A percentile compares a stretch with the other conserved stretches of the same genome.
These are phyloP conservation scores for Xylaria curta DNA, from an alignment of 495 filamentous ascomycete species.

Conservation along the genomic window DNA sequence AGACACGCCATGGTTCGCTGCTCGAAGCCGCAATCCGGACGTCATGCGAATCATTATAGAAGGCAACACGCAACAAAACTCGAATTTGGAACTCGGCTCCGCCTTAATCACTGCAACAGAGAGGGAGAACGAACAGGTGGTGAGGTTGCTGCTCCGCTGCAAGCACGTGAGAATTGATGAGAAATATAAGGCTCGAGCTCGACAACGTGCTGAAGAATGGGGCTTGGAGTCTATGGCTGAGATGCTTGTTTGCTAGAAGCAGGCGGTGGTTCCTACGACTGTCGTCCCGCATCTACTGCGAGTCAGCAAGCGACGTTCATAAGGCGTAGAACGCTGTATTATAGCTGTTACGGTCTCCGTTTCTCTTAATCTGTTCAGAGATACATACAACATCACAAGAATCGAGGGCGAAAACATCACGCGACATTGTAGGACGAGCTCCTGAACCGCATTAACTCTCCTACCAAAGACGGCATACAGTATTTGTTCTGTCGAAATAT, in stretches of 20 bases:
- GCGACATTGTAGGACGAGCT: too few relatives aligned
- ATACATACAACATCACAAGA: too few relatives aligned
- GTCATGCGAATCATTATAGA: constrained; percentile 7
- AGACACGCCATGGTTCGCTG: not conserved
- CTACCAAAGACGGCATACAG: too few relatives aligned
- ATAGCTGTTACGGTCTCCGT: too few relatives aligned
- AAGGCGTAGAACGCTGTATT: too few relatives aligned
- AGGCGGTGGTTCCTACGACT: not conserved
- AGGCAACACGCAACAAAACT: constrained; percentile 1
- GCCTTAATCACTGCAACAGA: constrained; percentile 6
- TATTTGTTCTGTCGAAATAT: too few relatives aligned
- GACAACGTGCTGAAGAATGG: not conserved
- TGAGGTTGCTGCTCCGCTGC: constrained; percentile 13
- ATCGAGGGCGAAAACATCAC: too few relatives aligned
- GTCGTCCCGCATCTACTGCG: not conserved
- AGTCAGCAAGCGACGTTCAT: not conserved
- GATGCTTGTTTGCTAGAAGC: constrained; percentile 6
- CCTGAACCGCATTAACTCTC: too few relatives aligned
- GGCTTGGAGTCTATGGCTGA: constrained; percentile 14
- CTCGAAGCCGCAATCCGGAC: constrained; percentile 12
- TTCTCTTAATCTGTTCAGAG: too few relatives aligned
- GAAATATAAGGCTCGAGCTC: constrained; percentile 15
- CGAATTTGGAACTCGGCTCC: not conserved
- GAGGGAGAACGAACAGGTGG: constrained; percentile 14
- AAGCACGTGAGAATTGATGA: constrained; percentile 7